Percentiles rank a stretch among this genome's conserved stretches.
phyloP scores from a whole-genome alignment of 2,329 filamentous ascomycete genomes.

The Capronia americana region DNA sequence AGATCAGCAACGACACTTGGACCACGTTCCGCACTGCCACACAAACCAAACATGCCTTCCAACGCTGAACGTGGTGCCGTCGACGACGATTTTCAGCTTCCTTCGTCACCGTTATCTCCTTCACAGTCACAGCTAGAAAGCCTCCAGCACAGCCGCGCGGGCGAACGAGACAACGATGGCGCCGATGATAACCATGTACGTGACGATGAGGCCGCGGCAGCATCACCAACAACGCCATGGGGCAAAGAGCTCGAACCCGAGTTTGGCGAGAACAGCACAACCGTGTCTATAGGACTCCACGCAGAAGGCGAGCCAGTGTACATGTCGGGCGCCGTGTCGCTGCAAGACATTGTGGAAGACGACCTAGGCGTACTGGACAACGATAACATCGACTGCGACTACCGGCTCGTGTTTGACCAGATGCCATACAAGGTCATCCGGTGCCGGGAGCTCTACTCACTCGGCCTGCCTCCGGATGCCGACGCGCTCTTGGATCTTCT shows the following conservation, averaged over 20 bases:
- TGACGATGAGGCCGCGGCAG: background rate
- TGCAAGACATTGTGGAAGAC: background rate
- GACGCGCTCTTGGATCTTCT: background rate
- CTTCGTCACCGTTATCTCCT: background rate
- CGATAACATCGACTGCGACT: background rate
- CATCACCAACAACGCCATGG: background rate
- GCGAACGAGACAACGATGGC: background rate
- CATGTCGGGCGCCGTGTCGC: slow-evolving; percentile 3
- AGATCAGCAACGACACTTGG: background rate
- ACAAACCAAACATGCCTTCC: background rate
- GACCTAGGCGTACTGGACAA: background rate
- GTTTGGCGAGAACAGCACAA: background rate
- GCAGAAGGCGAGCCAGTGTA: background rate
- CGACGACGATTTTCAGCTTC: background rate
- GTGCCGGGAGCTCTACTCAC: slow-evolving; percentile 5
- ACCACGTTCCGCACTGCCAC: too few species aligned
- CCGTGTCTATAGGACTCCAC: background rate
- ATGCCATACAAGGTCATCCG: slow-evolving; percentile 29
- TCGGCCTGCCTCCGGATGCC: background rate
- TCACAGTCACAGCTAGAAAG: background rate
- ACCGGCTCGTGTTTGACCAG: background rate
- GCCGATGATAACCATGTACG: background rate
- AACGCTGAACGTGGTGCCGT: background rate
- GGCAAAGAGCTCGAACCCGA: background rate
- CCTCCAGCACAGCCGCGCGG: background rate